These are phyloP conservation scores for Haberlea rhodopensis DNA, from an alignment of 257 asterid genomes.

Conservation along the genomic window DNA sequence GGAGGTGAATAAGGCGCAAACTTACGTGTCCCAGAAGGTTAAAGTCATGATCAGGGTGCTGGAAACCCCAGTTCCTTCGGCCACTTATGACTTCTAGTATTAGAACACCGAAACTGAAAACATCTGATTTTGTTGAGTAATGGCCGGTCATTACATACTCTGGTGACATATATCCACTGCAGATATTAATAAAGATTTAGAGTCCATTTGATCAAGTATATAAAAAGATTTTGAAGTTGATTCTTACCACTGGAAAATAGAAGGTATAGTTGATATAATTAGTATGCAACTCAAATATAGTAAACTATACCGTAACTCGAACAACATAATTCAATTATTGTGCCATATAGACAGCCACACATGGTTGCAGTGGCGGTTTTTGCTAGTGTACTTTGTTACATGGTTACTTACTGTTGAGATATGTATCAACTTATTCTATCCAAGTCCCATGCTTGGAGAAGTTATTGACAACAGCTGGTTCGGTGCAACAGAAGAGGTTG, in stretches of 20 bases:
- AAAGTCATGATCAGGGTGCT: conserved; percentile 37
- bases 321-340: no score
- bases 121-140: conserved; percentile 42
- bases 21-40: conserved; percentile 49
- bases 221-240: no score
- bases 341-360: not conserved
- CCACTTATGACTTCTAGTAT: conserved; percentile 38
- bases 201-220: not conserved
- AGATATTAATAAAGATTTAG: not conserved
- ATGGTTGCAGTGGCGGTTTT: not conserved
- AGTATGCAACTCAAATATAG: not conserved
- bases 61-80: conserved; percentile 38
- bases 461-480: no score
- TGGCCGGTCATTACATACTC: conserved; percentile 37
- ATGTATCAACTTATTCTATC: no score
- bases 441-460: no score
- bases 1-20: not conserved
- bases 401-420: no score
- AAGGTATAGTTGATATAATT: not conserved
- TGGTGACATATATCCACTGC: conserved; percentile 56
- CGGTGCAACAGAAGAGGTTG: no score
- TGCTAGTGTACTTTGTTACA: no score
- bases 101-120: conserved; percentile 45
- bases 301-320: not conserved
- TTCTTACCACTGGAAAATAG: no score